Evolutionary conservation across 2,329 filamentous ascomycete genomes (phyloP).

Genomic region (Aspergillus brasiliensis): DNA sequence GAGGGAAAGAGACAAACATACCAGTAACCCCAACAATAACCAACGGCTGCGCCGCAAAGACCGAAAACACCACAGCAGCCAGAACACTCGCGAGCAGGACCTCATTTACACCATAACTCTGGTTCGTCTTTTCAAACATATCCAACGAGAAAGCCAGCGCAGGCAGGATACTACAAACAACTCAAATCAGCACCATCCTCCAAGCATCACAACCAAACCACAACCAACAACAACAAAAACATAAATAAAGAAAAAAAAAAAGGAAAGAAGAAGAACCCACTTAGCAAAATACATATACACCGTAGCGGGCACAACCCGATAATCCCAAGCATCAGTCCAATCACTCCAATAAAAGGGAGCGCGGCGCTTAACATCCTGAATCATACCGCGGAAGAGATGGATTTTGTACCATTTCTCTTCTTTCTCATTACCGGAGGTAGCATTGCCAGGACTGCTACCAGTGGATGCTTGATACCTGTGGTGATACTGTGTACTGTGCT

Average conservation of each 20-base stretch:
- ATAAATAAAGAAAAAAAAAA: neutral
- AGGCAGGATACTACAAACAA: constrained; percentile 69
- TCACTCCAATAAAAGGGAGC: constrained; percentile 79
- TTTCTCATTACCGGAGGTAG: neutral
- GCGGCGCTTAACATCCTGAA: constrained; percentile 73
- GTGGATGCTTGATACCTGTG: too few relatives aligned
- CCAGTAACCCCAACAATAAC: constrained; percentile 90
- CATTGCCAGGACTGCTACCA: too few relatives aligned
- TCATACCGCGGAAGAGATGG: constrained; percentile 74
- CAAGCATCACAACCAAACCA: neutral
- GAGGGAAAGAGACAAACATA: too few relatives aligned
- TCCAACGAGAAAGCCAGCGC: constrained; percentile 87
- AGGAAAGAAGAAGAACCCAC: constrained; percentile 51
- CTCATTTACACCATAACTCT: constrained; percentile 87
- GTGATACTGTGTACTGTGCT: neutral
- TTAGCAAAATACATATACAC: constrained; percentile 96
- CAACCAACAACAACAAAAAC: neutral
- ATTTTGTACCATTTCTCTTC: constrained; percentile 71
- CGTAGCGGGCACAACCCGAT: constrained; percentile 82
- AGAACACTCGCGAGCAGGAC: constrained; percentile 84
- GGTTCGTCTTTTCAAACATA: constrained; percentile 86
- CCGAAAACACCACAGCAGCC: constrained; percentile 76
- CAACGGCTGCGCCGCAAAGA: constrained; percentile 79
- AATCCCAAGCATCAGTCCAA: constrained; percentile 87
- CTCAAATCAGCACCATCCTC: neutral